Percentiles rank a stretch among this genome's conserved stretches.
Conservation (phyloP, 805 yeast species). For the Lachancea waltii region DNA sequence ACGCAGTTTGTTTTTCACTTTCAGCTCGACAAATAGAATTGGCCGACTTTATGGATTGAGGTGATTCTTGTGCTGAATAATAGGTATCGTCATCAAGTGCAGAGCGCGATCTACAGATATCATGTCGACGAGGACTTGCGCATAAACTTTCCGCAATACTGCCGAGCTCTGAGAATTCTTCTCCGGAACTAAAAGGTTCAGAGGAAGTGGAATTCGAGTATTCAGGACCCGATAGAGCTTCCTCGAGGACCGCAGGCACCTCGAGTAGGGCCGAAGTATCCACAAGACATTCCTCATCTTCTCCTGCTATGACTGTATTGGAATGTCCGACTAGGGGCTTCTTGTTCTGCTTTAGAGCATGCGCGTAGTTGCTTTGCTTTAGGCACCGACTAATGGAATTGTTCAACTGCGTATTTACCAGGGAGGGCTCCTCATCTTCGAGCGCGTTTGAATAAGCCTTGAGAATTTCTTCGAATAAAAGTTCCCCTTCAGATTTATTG, state of each 20-base stretch:
- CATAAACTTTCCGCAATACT: slow-evolving; percentile 8
- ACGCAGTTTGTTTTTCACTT: not conserved
- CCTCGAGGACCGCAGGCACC: slow-evolving; percentile 5
- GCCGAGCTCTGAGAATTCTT: slow-evolving; percentile 21
- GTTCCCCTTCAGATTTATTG: slow-evolving; percentile 16
- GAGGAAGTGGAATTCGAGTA: slow-evolving; percentile 19
- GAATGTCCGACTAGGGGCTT: not conserved
- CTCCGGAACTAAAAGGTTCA: slow-evolving; percentile 22
- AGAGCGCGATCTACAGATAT: not conserved
- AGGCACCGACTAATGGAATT: slow-evolving; percentile 1
- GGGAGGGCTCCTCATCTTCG: not conserved
- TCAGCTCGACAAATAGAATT: not conserved
- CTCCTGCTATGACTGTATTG: not conserved
- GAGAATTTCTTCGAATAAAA: slow-evolving; percentile 26
- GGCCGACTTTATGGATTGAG: too few species aligned
- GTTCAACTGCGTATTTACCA: slow-evolving; percentile 1
- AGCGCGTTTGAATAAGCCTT: slow-evolving; percentile 16
- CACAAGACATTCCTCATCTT: not conserved
- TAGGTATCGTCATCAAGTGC: slow-evolving; percentile 9
- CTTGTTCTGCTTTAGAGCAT: not conserved
- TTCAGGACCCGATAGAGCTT: slow-evolving; percentile 23
- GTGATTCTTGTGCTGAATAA: slow-evolving; percentile 9
- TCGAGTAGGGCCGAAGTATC: too few species aligned
- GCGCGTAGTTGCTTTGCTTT: not conserved
- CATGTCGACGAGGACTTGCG: slow-evolving; percentile 1